Base-by-base conservation (phyloP, 2,329 filamentous ascomycete species). In the Fusarium proliferatum region DNA sequence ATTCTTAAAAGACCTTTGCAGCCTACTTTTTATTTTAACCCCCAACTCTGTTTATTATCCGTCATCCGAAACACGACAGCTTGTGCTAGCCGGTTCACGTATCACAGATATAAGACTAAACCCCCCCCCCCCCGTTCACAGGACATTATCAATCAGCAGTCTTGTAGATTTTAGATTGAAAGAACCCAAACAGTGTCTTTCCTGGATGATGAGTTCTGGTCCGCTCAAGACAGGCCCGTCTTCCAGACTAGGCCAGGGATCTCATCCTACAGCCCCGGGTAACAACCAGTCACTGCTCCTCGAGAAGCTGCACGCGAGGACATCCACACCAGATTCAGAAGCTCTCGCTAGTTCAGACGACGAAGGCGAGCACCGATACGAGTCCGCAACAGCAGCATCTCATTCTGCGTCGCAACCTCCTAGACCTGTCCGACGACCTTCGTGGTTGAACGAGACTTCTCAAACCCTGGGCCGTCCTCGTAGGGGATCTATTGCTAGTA, bases 301-400 rank as follows among this genome's bases (percentile, higher is more conserved):
- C 39, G 94, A 96, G 57, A 96, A 95, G 81, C 87, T 92, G 56
- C 93, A 93, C 78, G 88, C 91, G 63, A 90, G 95, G 77, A 93
- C 93, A 61, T 95, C 94, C 12, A 98, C 96, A 3, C 96, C 96
- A 28, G 96, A 98, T 80, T 98, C 95, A 7, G 96, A 98, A 81
- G 96, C 94, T 58, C 86, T 98, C 67, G 95, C 93, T 59, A 98
- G 96, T 75, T 98, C 95, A 17, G 96, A 98, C 81, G 96, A 98
- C 81, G 96, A 99, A 82, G 88, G 86, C 64, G 93, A 97, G 69
- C 87, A 90, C 79, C 87, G 89, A 74, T 86, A 89, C 75, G 89
- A 88, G 64, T 82, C 80, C 77, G 83, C 83, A 72, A 86, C 86
- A 77, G 84, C 82, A 77, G 80, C 80, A 67, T 79, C 68, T 33